These are phyloP conservation scores for Nicotiana paniculata DNA, from an alignment of 257 asterid genomes.

Conservation along the genomic window DNA sequence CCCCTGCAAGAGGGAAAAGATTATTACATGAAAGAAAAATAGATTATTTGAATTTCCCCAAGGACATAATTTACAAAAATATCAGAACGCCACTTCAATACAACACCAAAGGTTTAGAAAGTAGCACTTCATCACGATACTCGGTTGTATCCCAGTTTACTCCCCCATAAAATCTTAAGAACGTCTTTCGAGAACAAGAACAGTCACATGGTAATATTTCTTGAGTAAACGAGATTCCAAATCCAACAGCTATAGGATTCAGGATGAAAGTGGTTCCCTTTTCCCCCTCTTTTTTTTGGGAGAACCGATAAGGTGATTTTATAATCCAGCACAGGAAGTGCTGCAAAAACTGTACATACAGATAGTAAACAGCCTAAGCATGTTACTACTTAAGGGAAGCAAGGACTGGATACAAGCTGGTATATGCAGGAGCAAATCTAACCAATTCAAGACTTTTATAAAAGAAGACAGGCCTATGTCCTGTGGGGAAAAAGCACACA, in stretches of 20 bases:
- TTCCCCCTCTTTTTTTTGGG: neutral
- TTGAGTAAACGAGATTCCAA: neutral
- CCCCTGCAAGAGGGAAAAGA: conserved; percentile 50
- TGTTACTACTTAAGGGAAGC: neutral
- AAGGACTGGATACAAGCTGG: neutral
- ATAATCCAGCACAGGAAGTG: neutral
- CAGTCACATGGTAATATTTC: neutral
- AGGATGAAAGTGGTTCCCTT: neutral
- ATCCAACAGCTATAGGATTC: neutral
- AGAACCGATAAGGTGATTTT: no score
- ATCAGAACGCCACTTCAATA: neutral
- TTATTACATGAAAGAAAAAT: neutral
- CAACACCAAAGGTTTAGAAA: neutral
- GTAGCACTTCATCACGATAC: neutral
- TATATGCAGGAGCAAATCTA: neutral
- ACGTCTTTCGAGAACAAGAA: neutral
- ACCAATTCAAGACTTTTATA: neutral
- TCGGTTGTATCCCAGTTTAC: neutral
- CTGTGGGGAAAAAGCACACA: neutral
- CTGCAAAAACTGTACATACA: neutral
- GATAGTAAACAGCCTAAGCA: neutral
- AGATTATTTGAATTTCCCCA: neutral
- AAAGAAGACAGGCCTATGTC: neutral
- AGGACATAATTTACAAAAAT: neutral
- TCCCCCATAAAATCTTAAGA: neutral